Conservation (phyloP, 2,329 filamentous ascomycete species). For the Paracorniculantispora psalliotae region DNA sequence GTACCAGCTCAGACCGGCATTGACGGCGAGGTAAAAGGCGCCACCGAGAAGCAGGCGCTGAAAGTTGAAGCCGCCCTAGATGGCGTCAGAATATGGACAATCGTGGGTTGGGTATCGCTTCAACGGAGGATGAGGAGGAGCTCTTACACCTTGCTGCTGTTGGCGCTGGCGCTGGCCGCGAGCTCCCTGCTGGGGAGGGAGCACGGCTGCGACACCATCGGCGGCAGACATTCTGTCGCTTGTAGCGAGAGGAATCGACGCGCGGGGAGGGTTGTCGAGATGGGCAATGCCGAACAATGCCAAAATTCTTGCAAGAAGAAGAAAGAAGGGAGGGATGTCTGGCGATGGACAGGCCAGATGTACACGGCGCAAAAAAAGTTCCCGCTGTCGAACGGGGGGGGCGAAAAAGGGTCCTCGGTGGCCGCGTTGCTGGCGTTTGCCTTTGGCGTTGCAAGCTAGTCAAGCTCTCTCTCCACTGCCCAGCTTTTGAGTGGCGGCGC, state of each 20-base stretch:
- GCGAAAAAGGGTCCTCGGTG: neutral
- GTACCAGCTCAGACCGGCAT: constrained; percentile 52
- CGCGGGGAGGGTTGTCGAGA: neutral
- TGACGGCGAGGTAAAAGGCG: constrained; percentile 54
- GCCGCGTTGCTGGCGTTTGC: neutral
- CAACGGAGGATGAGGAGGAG: neutral
- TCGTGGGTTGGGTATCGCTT: neutral
- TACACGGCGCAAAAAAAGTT: neutral
- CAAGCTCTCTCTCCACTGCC: too few species aligned
- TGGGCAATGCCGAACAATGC: neutral
- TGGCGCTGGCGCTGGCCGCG: constrained; percentile 9
- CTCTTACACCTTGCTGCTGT: constrained; percentile 17
- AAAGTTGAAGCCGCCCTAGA: constrained; percentile 31
- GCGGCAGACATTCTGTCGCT: constrained; percentile 9
- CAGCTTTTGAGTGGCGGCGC: too few species aligned
- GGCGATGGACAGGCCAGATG: constrained; percentile 1
- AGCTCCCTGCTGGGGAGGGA: constrained; percentile 12
- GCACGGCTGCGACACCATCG: constrained; percentile 11
- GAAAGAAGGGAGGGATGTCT: neutral
- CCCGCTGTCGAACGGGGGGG: neutral
- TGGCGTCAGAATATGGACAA: neutral
- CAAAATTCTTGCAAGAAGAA: neutral
- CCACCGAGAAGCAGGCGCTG: constrained; percentile 48
- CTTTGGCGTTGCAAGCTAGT: neutral
- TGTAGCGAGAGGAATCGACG: neutral